Conservation (phyloP, 352 stramenopile species). For the Globisporangium irregulare region DNA sequence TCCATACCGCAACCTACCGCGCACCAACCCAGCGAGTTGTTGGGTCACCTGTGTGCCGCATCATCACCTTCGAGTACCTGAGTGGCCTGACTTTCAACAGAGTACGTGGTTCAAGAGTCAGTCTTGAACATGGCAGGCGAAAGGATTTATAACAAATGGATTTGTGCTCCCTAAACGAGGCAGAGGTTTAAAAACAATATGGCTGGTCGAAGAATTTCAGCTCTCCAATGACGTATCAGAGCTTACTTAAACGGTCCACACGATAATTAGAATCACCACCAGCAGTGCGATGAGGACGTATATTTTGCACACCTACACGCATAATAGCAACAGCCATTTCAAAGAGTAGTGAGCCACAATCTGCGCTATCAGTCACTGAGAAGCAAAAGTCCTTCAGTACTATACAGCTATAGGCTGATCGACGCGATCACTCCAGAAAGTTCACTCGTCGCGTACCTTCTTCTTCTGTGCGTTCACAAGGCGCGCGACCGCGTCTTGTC, state of each 20-base stretch:
- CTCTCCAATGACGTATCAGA: too few relatives aligned
- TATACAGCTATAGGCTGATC: neutral
- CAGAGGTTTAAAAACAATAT: neutral
- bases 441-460: conserved; percentile 30
- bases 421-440: neutral
- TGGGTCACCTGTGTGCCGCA: neutral
- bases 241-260: conserved; percentile 18
- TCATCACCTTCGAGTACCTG: too few relatives aligned
- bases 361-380: neutral
- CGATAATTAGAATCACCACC: conserved; percentile 56
- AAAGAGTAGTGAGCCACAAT: neutral
- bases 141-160: neutral
- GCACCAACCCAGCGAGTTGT: too few relatives aligned
- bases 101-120: neutral
- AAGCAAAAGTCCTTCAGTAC: neutral
- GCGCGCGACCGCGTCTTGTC: conserved; percentile 54
- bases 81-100: too few relatives aligned
- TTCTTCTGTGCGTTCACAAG: conserved; percentile 71
- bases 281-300: conserved; percentile 69
- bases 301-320: conserved; percentile 53
- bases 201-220: neutral
- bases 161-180: neutral
- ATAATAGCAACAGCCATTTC: neutral
- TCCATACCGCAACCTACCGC: too few relatives aligned
- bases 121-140: neutral